phyloP scores from a whole-genome alignment of 148 eudicot genomes.

The Rheum nobile region DNA sequence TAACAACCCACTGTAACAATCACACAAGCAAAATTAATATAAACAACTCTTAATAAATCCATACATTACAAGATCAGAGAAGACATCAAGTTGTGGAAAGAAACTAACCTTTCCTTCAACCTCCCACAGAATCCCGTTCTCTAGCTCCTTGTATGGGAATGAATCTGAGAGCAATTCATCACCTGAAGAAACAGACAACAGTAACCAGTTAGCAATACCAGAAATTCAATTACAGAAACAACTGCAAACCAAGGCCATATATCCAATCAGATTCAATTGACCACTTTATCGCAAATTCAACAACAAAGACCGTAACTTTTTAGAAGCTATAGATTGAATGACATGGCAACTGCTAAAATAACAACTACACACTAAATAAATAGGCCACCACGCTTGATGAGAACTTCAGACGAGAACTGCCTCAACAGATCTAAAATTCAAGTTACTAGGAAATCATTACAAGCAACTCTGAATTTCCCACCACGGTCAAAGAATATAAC shows the following conservation, averaged over 20 bases:
- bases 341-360: background rate
- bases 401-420: background rate
- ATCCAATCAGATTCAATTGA: background rate
- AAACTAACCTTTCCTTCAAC: slow-evolving; percentile 72
- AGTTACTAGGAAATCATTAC: background rate
- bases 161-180: slow-evolving; percentile 93
- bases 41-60: background rate
- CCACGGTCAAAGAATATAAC: background rate
- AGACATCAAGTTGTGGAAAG: background rate
- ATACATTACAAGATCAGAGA: no score
- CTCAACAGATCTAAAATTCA: background rate
- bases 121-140: slow-evolving; percentile 75
- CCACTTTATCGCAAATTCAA: background rate
- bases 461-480: background rate
- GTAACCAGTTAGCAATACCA: background rate
- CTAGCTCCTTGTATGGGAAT: slow-evolving; percentile 60
- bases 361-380: background rate
- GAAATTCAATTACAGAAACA: background rate
- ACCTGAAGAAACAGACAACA: slow-evolving; percentile 21
- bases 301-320: background rate
- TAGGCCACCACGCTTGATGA: background rate
- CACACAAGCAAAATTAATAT: background rate
- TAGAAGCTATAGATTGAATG: background rate
- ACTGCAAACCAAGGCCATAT: background rate
- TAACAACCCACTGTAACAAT: slow-evolving; percentile 61